phyloP scores from a whole-genome alignment of 176 grass and related monocot genomes.

The Oryza rufipogon region DNA sequence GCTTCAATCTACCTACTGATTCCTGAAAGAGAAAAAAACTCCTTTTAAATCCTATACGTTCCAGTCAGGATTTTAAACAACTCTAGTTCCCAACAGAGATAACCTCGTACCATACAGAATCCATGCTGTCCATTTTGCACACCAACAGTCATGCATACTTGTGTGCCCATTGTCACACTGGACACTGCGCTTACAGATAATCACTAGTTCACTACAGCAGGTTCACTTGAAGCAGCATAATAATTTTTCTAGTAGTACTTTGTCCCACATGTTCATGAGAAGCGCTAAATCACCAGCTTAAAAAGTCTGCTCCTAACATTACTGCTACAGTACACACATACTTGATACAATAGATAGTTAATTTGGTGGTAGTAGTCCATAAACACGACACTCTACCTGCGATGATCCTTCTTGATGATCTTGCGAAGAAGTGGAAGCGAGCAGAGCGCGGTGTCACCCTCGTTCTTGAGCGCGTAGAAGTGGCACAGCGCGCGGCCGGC shows the following conservation, averaged over 20 bases:
- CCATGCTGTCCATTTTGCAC: too few relatives aligned
- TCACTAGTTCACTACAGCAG: neutral
- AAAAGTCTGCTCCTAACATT: neutral
- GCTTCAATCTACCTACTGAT: too few relatives aligned
- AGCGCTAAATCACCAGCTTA: neutral
- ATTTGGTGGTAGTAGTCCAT: neutral
- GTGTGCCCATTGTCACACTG: too few relatives aligned
- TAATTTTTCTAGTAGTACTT: neutral
- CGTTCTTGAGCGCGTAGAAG: conserved; percentile 23
- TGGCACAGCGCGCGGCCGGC: conserved; percentile 49
- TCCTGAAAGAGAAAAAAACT: too few relatives aligned
- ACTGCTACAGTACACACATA: neutral
- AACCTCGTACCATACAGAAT: too few relatives aligned
- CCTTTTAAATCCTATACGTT: too few relatives aligned
- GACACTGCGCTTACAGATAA: too few relatives aligned
- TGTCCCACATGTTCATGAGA: neutral
- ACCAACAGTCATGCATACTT: too few relatives aligned
- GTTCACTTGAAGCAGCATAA: neutral
- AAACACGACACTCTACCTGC: neutral
- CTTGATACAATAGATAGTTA: conserved; percentile 3
- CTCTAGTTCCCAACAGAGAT: too few relatives aligned
- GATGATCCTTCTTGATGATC: neutral
- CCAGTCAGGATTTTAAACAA: too few relatives aligned
- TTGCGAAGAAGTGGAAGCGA: neutral
- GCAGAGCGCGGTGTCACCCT: conserved; percentile 14